Evolutionary conservation across 768 basidiomycete genomes (phyloP).

Genomic region (Fomitopsis serialis): DNA sequence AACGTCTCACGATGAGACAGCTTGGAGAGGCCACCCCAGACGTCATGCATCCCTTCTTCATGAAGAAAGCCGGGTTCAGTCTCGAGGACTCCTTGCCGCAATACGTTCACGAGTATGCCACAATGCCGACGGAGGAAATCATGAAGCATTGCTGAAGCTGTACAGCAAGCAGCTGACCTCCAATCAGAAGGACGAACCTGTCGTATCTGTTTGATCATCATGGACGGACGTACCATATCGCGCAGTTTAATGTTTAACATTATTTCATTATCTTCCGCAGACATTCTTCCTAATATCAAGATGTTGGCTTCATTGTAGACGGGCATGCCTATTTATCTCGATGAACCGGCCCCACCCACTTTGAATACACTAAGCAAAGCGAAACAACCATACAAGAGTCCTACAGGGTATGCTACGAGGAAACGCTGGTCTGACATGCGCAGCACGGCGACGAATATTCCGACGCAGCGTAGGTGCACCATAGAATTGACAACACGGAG

Average conservation of each 20-base stretch:
- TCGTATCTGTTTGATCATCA: background rate
- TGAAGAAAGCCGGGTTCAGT: slow-evolving; percentile 80
- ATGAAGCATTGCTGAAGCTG: slow-evolving; percentile 73
- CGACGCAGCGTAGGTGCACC: slow-evolving; percentile 97
- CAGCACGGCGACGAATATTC: slow-evolving; percentile 92
- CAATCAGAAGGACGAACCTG: background rate
- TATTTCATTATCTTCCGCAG: background rate
- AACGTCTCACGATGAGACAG: slow-evolving; percentile 80
- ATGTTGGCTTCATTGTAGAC: background rate
- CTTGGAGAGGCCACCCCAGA: slow-evolving; percentile 86
- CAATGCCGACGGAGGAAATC: slow-evolving; percentile 77
- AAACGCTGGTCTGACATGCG: slow-evolving; percentile 94
- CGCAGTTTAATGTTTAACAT: background rate
- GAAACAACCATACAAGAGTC: slow-evolving; percentile 90
- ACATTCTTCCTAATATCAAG: background rate
- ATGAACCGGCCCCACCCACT: slow-evolving; percentile 26
- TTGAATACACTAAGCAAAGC: slow-evolving; percentile 90
- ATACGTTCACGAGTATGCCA: slow-evolving; percentile 83
- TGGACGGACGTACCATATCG: background rate
- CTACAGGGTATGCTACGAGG: slow-evolving; percentile 95
- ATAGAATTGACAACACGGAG: slow-evolving; percentile 76
- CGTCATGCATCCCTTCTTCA: slow-evolving; percentile 84
- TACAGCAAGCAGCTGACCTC: slow-evolving; percentile 67
- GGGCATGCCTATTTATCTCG: slow-evolving; percentile 7
- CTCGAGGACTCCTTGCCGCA: slow-evolving; percentile 81